A percentile compares a stretch with the other conserved stretches of the same genome.
Evolutionary conservation across 495 filamentous ascomycete genomes (phyloP).

Genomic region (Neurospora sp.): DNA sequence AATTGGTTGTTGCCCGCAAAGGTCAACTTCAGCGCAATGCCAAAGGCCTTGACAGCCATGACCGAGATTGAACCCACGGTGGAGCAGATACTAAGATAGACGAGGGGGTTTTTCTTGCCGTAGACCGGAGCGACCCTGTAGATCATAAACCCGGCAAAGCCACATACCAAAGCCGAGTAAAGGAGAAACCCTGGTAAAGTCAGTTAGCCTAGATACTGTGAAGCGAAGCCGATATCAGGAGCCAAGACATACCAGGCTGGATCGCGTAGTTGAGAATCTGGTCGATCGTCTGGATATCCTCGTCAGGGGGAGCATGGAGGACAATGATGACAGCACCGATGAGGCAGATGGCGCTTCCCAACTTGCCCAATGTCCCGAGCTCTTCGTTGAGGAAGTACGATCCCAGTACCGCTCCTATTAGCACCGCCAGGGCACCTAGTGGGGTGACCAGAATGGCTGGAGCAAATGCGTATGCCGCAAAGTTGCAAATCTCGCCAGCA

Average conservation of each 20-base stretch:
- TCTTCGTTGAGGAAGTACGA: constrained; percentile 88
- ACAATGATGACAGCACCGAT: constrained; percentile 97
- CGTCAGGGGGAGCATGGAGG: constrained; percentile 89
- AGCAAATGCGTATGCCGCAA: constrained; percentile 95
- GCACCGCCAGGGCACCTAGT: constrained; percentile 80
- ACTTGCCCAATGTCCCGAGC: constrained; percentile 78
- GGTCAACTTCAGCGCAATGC: constrained; percentile 91
- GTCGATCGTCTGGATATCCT: constrained; percentile 78
- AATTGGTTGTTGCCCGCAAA: constrained; percentile 90
- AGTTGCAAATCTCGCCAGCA: constrained; percentile 87
- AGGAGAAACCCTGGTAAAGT: constrained; percentile 62
- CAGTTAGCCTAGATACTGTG: constrained; percentile 16
- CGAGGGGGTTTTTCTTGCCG: constrained; percentile 88
- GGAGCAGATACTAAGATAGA: constrained; percentile 95
- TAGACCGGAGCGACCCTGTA: constrained; percentile 82
- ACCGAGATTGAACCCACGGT: constrained; percentile 94
- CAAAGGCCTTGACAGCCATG: constrained; percentile 97
- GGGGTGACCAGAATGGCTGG: constrained; percentile 96
- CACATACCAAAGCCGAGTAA: constrained; percentile 65
- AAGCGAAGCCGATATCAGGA: background rate
- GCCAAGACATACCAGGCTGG: constrained; percentile 58
- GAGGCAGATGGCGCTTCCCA: constrained; percentile 92
- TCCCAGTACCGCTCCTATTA: constrained; percentile 90
- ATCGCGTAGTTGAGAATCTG: constrained; percentile 82
- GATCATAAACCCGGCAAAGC: constrained; percentile 88